Conservation (phyloP, 306 rosid species). For the Cicer pinnatifidum region DNA sequence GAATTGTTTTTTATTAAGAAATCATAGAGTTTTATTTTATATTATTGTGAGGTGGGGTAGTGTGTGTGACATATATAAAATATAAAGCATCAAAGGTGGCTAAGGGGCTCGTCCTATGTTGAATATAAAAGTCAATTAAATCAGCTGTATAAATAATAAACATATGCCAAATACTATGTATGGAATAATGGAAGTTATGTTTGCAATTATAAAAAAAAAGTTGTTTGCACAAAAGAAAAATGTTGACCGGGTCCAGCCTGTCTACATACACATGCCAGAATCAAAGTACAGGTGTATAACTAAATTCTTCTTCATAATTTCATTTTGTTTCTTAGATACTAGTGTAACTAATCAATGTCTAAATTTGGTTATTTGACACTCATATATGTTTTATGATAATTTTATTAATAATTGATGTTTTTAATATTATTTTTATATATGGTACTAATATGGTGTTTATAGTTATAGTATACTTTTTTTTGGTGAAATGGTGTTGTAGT, state of each 20-base stretch:
- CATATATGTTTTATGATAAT: not conserved
- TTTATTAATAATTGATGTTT: not conserved
- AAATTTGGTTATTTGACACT: not conserved
- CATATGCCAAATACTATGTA: slow-evolving; percentile 36
- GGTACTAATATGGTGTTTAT: not conserved
- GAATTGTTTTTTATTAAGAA: not conserved
- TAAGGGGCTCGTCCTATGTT: slow-evolving; percentile 26
- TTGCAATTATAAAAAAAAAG: not conserved
- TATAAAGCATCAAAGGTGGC: slow-evolving; percentile 44
- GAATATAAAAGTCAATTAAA: slow-evolving; percentile 45
- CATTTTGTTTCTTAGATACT: not conserved
- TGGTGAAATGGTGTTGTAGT: not conserved
- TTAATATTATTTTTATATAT: not conserved
- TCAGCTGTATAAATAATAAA: slow-evolving; percentile 41
- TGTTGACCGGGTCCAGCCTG: slow-evolving; percentile 52
- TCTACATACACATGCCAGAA: slow-evolving; percentile 9
- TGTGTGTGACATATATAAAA: not conserved
- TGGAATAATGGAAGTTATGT: not conserved
- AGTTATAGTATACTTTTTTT: not conserved
- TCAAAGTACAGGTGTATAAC: not conserved
- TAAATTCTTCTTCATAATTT: slow-evolving; percentile 3
- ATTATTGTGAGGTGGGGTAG: slow-evolving; percentile 11
- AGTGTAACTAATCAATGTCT: not conserved
- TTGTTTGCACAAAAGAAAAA: not conserved
- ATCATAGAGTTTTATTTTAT: not conserved